These are phyloP conservation scores for Umbelopsis sp. DNA, from an alignment of 192 early-diverging fungal species.

Conservation along the genomic window DNA sequence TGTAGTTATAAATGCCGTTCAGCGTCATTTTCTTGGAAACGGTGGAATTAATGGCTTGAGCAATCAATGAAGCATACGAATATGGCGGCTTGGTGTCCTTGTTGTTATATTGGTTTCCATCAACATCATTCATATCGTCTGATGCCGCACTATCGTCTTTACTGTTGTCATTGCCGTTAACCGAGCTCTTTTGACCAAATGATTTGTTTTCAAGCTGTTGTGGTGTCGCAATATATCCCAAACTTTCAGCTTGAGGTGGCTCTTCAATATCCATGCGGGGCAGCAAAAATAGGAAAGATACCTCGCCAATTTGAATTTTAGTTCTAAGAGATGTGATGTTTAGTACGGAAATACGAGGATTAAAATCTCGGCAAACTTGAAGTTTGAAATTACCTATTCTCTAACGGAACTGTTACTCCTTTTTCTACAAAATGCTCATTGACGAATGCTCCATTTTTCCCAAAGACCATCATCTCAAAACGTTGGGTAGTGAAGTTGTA, in stretches of 20 bases:
- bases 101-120: constrained; percentile 26
- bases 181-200: constrained; percentile 20
- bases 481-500: constrained; percentile 82
- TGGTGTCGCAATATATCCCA: constrained; percentile 39
- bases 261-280: constrained; percentile 59
- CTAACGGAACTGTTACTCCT: constrained; percentile 62
- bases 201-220: constrained; percentile 31
- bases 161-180: background rate
- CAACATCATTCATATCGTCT: constrained; percentile 34
- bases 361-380: no score
- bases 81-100: constrained; percentile 76
- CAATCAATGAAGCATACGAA: constrained; percentile 88
- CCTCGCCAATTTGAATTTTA: constrained; percentile 84
- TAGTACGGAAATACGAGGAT: constrained; percentile 15
- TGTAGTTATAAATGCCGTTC: constrained; percentile 89
- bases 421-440: constrained; percentile 78
- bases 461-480: constrained; percentile 86
- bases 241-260: constrained; percentile 12
- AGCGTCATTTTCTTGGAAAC: constrained; percentile 74
- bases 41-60: constrained; percentile 86
- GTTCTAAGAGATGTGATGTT: constrained; percentile 45
- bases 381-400: constrained; percentile 57
- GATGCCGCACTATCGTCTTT: constrained; percentile 22
- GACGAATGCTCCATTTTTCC: constrained; percentile 90
- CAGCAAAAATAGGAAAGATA: constrained; percentile 79